Percentiles rank a stretch among this genome's conserved stretches.
Evolutionary conservation across 768 basidiomycete genomes (phyloP).

Genomic region (Krasilnikovozyma curviuscula): DNA sequence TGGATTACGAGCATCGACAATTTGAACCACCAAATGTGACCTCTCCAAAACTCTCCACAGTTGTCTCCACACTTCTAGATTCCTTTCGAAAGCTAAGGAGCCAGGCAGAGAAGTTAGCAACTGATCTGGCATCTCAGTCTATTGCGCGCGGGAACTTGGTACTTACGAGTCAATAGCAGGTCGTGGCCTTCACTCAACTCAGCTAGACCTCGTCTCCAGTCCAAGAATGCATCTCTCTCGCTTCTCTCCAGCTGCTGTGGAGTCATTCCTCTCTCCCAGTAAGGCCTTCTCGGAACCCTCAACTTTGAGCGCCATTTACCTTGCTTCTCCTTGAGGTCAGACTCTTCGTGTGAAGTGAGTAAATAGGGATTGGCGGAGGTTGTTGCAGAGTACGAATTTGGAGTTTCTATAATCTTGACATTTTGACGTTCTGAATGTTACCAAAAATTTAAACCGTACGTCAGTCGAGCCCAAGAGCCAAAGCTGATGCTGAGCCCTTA

Average conservation of each 20-base stretch:
- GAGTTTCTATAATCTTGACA: conserved; percentile 27
- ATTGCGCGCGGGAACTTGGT: not conserved
- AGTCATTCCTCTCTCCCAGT: conserved; percentile 70
- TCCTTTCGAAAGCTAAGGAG: conserved; percentile 54
- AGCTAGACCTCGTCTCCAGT: conserved; percentile 81
- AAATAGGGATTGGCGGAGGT: conserved; percentile 53
- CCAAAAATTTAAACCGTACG: too few relatives aligned
- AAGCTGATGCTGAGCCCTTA: conserved; percentile 25
- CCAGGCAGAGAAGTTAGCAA: not conserved
- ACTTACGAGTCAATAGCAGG: not conserved
- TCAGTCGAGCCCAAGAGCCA: not conserved
- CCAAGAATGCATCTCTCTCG: conserved; percentile 75
- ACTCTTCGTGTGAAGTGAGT: conserved; percentile 62
- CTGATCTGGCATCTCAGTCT: not conserved
- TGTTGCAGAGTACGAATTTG: conserved; percentile 12
- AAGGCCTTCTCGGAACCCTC: conserved; percentile 70
- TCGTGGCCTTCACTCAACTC: conserved; percentile 33
- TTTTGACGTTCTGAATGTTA: conserved; percentile 26
- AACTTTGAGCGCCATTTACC: conserved; percentile 51
- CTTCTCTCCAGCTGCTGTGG: conserved; percentile 60
- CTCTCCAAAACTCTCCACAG: conserved; percentile 92
- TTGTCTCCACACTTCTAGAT: conserved; percentile 95
- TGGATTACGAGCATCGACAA: conserved; percentile 91
- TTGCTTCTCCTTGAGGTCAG: conserved; percentile 51
- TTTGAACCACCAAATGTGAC: conserved; percentile 83